Percentiles rank a stretch among this genome's conserved stretches.
Evolutionary conservation across 2,329 filamentous ascomycete species (phyloP).

Genomic region (Epichloe baconii): DNA sequence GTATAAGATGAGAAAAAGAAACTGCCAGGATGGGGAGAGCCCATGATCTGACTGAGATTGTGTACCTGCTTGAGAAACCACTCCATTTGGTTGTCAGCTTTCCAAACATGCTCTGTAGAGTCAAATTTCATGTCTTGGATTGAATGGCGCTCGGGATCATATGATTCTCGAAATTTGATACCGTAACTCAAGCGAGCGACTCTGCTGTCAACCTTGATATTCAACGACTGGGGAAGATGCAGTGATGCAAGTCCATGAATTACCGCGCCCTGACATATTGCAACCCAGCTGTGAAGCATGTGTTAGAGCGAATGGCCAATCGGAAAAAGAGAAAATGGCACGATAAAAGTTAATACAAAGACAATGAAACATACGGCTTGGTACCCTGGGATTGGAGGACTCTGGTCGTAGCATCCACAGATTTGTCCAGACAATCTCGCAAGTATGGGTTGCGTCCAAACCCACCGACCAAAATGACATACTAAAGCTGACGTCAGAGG

Average conservation of each 20-base stretch:
- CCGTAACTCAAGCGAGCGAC: constrained; percentile 19
- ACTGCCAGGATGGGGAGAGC: neutral
- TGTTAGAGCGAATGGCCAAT: neutral
- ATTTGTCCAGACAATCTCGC: constrained; percentile 7
- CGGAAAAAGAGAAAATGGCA: neutral
- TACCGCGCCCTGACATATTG: constrained; percentile 22
- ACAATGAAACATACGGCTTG: constrained; percentile 20
- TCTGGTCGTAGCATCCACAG: neutral
- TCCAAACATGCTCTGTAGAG: neutral
- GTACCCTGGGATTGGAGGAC: constrained; percentile 18
- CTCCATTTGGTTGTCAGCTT: constrained; percentile 9
- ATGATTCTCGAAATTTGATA: accelerated
- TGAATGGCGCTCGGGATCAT: constrained; percentile 2
- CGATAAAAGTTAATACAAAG: neutral
- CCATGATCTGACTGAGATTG: neutral
- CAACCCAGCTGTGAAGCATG: constrained; percentile 17
- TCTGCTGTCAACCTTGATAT: constrained; percentile 11
- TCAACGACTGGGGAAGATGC: neutral
- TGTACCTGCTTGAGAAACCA: constrained; percentile 16
- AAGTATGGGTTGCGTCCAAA: constrained; percentile 23
- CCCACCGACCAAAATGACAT: constrained; percentile 25
- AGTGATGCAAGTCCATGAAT: constrained; percentile 10
- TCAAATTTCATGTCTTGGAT: constrained; percentile 8
- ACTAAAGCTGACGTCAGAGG: constrained; percentile 13
- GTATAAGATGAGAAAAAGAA: neutral